These are phyloP conservation scores for Gnaphalium uliginosum DNA, from an alignment of 129 eudicot genomes.

Conservation along the genomic window DNA sequence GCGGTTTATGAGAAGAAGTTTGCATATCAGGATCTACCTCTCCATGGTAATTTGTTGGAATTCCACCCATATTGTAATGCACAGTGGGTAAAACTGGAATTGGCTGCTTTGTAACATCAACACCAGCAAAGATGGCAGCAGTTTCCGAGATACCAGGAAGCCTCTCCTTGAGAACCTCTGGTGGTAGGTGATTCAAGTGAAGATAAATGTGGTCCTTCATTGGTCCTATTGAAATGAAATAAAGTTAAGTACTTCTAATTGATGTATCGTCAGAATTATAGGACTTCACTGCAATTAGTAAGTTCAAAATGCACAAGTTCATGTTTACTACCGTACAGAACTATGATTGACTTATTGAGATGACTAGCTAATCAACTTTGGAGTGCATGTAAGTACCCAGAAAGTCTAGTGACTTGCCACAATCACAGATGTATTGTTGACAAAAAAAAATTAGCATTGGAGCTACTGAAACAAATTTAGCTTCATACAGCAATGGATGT, in stretches of 20 bases:
- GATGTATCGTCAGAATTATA: not conserved
- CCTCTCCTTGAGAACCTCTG: conserved; percentile 97
- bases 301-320: conserved; percentile 5
- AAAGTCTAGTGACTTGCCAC: conserved; percentile 5
- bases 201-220: conserved; percentile 96
- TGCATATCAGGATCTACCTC: conserved; percentile 51
- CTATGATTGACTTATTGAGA: not conserved
- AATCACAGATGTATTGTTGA: not conserved
- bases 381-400: not conserved
- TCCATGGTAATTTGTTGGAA: conserved; percentile 97
- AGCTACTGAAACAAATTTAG: not conserved
- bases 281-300: conserved; percentile 6
- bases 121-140: conserved; percentile 99
- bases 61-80: conserved; percentile 98
- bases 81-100: conserved; percentile 99
- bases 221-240: conserved; percentile 56
- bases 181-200: conserved; percentile 97
- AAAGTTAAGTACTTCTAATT: conserved; percentile 5
- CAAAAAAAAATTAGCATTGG: not conserved
- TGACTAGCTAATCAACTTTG: conserved; percentile 6
- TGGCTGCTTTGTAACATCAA: conserved; percentile 98
- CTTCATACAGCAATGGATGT: not conserved
- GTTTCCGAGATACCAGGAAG: conserved; percentile 99
- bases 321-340: not conserved
- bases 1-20: not conserved